Conservation (phyloP, 2,329 filamentous ascomycete genomes). For the Coniochaeta hoffmannii region DNA sequence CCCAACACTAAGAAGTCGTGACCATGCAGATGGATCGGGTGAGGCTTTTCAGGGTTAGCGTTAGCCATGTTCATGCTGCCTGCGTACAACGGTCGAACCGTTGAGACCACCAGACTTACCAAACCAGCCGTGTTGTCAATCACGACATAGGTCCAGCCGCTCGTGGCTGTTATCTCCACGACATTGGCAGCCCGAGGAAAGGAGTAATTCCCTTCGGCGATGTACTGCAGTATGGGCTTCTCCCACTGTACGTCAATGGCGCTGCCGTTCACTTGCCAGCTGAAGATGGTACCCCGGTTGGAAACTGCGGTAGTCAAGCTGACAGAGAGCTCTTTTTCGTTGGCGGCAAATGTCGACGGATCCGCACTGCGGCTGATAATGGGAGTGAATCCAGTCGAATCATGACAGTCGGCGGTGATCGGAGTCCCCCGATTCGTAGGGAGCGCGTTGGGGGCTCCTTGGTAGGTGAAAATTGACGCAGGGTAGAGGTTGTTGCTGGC, state of each 20-base stretch:
- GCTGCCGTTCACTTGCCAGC: slow-evolving; percentile 26
- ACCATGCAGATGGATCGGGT: slow-evolving; percentile 11
- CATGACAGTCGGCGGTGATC: slow-evolving; percentile 17
- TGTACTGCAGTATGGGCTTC: slow-evolving; percentile 29
- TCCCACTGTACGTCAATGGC: slow-evolving; percentile 31
- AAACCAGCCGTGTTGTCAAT: not conserved
- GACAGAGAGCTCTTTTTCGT: not conserved
- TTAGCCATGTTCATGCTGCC: not conserved
- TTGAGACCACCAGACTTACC: not conserved
- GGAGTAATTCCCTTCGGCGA: slow-evolving; percentile 19
- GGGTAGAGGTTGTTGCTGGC: slow-evolving; percentile 21
- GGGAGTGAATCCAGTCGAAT: slow-evolving; percentile 12
- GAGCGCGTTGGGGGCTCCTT: slow-evolving; percentile 19
- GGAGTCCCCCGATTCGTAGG: slow-evolving; percentile 18
- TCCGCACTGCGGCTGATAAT: slow-evolving; percentile 19
- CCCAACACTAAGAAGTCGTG: slow-evolving; percentile 23
- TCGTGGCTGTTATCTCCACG: slow-evolving; percentile 5
- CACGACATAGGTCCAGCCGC: slow-evolving; percentile 2
- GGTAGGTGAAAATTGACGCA: slow-evolving; percentile 31
- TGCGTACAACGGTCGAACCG: not conserved
- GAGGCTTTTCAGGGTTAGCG: not conserved
- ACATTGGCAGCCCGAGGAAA: slow-evolving; percentile 15
- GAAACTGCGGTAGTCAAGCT: slow-evolving; percentile 12
- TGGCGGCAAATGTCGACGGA: slow-evolving; percentile 15
- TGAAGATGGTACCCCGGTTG: slow-evolving; percentile 14